Evolutionary conservation across 148 eudicot species (phyloP), one percentile per base, ranked within the genome.

Genomic region (Pouteria glomerata): DNA sequence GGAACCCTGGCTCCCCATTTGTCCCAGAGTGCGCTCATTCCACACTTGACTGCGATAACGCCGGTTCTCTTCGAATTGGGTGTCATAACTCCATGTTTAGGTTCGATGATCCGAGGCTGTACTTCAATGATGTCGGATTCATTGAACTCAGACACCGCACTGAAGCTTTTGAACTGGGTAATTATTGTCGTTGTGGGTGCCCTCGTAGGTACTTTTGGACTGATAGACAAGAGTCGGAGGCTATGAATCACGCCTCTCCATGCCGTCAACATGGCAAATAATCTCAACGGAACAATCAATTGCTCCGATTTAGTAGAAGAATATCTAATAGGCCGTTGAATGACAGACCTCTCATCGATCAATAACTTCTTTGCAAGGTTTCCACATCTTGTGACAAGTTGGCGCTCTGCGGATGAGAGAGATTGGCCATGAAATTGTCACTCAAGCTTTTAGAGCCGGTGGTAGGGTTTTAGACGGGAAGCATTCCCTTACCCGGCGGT

Each of bases 1-100:
- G 98, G 98, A 78, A 95, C 83, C 57, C 96, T 80, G 3, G 81
- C 85, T 8, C 98, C 98, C 98, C 98, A 95, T 72, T 91, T 95
- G 59, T 95, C 98, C 98, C 98, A 95, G 69, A 89, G 72, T 0
- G 93, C 97, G 56, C 83, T 83, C 98, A 95, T 91, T 58, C 98
- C 97, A 74, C 98, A 95, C 74, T 95, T 95, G 18, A 95, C 78
- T 19, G 93, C 98, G 26, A 95, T 88, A 23, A 81, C 74, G 1
- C 98, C 98, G 13, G 93, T 91, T 61, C 98, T 74, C 57, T 51
- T 86, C 19, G 98, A 95, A 0, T 77, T 62, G n/a, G 82, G 82
- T 26, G 74, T 77, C 98, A 95, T 95, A 0, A 80, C 75, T 39
- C 95, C 79, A 1, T 86, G 76, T 51, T 85, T 86, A 2, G 84